Percentiles rank a stretch among this genome's conserved stretches.
These are phyloP conservation scores for Dactylellina drechsleri DNA, from an alignment of 2,329 filamentous ascomycete genomes.

Conservation along the genomic window DNA sequence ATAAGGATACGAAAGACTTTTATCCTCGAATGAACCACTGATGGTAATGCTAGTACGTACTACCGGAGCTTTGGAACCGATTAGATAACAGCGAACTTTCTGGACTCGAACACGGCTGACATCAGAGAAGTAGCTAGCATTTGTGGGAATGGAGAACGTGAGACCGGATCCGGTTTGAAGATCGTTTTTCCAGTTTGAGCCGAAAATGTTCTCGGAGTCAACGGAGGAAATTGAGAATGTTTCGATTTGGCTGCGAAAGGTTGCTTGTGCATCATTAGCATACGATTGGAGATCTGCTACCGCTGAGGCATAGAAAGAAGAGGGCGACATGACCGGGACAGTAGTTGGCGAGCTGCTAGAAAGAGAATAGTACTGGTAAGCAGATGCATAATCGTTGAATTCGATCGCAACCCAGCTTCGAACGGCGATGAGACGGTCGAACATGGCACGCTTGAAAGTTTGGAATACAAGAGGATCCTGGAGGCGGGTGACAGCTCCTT, in stretches of 20 bases:
- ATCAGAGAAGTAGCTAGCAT: slow-evolving; percentile 31
- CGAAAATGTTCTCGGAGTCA: slow-evolving; percentile 21
- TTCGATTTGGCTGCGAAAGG: slow-evolving; percentile 49
- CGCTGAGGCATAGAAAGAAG: slow-evolving; percentile 37
- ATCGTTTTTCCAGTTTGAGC: slow-evolving; percentile 37
- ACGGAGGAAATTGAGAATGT: slow-evolving; percentile 33
- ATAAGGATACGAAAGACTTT: slow-evolving; percentile 25
- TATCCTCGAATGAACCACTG: slow-evolving; percentile 47
- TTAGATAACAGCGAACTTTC: slow-evolving; percentile 32
- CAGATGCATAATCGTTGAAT: slow-evolving; percentile 43
- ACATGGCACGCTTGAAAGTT: slow-evolving; percentile 53
- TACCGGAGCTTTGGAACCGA: slow-evolving; percentile 32
- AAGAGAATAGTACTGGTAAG: slow-evolving; percentile 50
- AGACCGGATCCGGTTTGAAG: slow-evolving; percentile 20
- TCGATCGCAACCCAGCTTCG: slow-evolving; percentile 52
- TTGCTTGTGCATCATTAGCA: slow-evolving; percentile 45
- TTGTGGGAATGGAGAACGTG: slow-evolving; percentile 47
- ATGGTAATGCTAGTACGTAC: slow-evolving; percentile 33
- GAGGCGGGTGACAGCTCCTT: slow-evolving; percentile 36
- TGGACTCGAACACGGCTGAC: slow-evolving; percentile 46
- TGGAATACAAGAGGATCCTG: slow-evolving; percentile 41
- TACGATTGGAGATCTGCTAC: slow-evolving; percentile 47
- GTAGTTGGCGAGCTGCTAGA: slow-evolving; percentile 4
- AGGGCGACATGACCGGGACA: slow-evolving; percentile 45
- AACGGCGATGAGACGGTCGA: slow-evolving; percentile 51